Evolutionary conservation across 169 alveolate species (phyloP).

Genomic region (Plasmodium malariae): DNA sequence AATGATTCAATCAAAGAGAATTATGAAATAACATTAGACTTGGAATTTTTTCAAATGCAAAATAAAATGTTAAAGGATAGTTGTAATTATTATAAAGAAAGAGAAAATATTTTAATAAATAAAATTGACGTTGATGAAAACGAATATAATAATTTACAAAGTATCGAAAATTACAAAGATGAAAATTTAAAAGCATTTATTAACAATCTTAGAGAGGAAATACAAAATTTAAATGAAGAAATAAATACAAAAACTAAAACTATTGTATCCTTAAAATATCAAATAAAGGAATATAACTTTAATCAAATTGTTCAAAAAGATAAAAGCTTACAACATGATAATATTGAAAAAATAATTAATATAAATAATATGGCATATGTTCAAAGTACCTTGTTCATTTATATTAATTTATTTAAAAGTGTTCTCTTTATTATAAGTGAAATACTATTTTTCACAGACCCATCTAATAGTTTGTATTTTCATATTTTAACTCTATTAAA

Average conservation of each 20-base stretch:
- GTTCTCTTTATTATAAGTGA: conserved; percentile 70
- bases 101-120: conserved; percentile 30
- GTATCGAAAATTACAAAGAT: conserved; percentile 23
- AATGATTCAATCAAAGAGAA: conserved; percentile 48
- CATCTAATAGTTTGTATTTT: conserved; percentile 51
- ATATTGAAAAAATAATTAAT: conserved; percentile 37
- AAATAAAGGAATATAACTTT: conserved; percentile 63
- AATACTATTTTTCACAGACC: conserved; percentile 54
- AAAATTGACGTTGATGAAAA: conserved; percentile 34
- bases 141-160: conserved; percentile 6
- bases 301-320: conserved; percentile 16
- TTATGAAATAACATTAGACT: conserved; percentile 52
- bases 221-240: conserved; percentile 30
- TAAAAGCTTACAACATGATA: conserved; percentile 17
- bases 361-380: conserved; percentile 59
- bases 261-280: conserved; percentile 52
- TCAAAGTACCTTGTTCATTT: conserved; percentile 55
- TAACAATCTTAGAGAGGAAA: conserved; percentile 45
- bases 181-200: conserved; percentile 55
- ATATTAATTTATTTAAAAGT: conserved; percentile 72
- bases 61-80: conserved; percentile 32
- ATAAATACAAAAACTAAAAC: conserved; percentile 8
- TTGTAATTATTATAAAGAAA: conserved; percentile 55
- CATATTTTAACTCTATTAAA: conserved; percentile 67
- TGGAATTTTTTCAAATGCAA: conserved; percentile 68